A percentile compares a stretch with the other conserved stretches of the same genome.
Evolutionary conservation across 371 early-diverging fungal species (phyloP).

Genomic region (Rhizopus microsporus): DNA sequence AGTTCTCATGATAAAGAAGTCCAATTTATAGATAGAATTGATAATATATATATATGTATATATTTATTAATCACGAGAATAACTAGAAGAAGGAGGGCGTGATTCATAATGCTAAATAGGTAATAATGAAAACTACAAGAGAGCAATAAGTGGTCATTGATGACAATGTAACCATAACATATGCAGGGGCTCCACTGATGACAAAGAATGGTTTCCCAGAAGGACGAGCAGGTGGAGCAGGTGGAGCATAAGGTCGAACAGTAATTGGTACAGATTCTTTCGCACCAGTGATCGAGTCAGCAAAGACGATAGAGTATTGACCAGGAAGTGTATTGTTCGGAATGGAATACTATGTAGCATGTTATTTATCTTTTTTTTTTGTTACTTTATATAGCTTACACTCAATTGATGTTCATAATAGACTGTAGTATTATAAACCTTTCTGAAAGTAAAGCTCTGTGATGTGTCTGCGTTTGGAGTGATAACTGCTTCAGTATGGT

Average conservation of each 20-base stretch:
- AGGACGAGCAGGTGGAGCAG: constrained; percentile 7
- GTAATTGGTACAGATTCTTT: constrained; percentile 41
- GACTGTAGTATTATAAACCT: constrained; percentile 22
- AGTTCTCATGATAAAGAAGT: too few species aligned
- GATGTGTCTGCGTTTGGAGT: constrained; percentile 38
- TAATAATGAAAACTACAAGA: too few species aligned
- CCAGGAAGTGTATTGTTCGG: constrained; percentile 35
- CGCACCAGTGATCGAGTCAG: constrained; percentile 30
- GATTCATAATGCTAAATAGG: too few species aligned
- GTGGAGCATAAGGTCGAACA: constrained; percentile 32
- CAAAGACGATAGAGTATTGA: constrained; percentile 36
- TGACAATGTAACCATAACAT: too few species aligned
- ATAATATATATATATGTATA: constrained; percentile 2
- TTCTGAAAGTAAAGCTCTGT: constrained; percentile 33
- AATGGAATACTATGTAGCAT: constrained; percentile 28
- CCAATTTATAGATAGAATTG: too few species aligned
- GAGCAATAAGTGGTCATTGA: too few species aligned
- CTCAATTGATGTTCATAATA: constrained; percentile 40
- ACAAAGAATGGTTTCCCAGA: too few species aligned
- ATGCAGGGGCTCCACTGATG: too few species aligned
- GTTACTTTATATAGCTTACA: constrained; percentile 10
- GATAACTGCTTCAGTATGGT: constrained; percentile 26
- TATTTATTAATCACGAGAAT: not conserved
- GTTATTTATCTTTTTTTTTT: not conserved
- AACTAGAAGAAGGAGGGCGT: not conserved